Evolutionary conservation across 75 land plant genomes (phyloP).

Genomic region (Larix kaempferi): DNA sequence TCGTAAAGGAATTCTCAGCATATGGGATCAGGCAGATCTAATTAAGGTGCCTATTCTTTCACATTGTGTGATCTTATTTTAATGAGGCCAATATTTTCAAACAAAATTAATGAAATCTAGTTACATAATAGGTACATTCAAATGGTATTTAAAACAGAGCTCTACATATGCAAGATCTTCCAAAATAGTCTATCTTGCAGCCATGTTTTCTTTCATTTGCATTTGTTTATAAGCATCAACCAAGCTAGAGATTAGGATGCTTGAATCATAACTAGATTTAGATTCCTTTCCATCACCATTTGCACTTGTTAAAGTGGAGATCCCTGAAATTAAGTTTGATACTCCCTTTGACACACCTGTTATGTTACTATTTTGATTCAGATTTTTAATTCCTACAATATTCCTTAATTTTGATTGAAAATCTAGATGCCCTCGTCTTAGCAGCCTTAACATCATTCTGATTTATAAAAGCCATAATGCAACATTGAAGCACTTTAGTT

Average conservation of each 20-base stretch:
- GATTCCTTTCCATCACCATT: slow-evolving; percentile 68
- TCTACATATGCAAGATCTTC: slow-evolving; percentile 81
- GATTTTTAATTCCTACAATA: slow-evolving; percentile 15
- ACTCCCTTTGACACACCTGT: slow-evolving; percentile 23
- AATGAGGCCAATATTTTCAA: too few species aligned
- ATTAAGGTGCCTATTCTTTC: slow-evolving; percentile 33
- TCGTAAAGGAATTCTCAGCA: slow-evolving; percentile 48
- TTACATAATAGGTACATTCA: slow-evolving; percentile 46
- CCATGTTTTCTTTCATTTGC: slow-evolving; percentile 40
- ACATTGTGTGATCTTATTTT: background rate
- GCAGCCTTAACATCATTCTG: slow-evolving; percentile 20
- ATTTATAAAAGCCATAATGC: slow-evolving; percentile 63
- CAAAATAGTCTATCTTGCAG: slow-evolving; percentile 64
- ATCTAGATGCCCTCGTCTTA: slow-evolving; percentile 12
- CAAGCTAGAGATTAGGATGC: slow-evolving; percentile 31
- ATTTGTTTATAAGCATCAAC: slow-evolving; percentile 54
- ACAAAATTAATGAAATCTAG: too few species aligned
- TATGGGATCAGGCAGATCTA: slow-evolving; percentile 56
- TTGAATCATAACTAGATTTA: slow-evolving; percentile 29
- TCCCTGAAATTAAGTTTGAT: slow-evolving; percentile 9
- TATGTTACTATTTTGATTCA: slow-evolving; percentile 16
- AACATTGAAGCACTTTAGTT: slow-evolving; percentile 63
- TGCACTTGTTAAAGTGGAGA: slow-evolving; percentile 18
- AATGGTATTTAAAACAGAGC: slow-evolving; percentile 69
- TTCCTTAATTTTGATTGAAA: background rate